These are phyloP conservation scores for Naganishia sp. DNA, from an alignment of 1,284 basidiomycete genomes.

Conservation along the genomic window DNA sequence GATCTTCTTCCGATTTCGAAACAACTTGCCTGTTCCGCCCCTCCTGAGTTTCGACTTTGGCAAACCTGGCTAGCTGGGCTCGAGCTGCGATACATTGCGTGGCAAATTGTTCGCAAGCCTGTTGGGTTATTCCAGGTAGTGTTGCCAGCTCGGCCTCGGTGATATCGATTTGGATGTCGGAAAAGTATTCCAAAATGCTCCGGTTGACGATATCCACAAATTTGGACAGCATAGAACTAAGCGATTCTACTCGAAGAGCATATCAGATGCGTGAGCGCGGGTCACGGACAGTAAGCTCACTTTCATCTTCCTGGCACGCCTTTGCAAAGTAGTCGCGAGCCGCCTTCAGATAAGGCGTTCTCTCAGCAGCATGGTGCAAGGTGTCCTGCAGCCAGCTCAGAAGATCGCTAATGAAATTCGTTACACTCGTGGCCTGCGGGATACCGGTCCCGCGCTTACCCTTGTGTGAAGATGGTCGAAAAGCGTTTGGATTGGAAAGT, in stretches of 20 bases:
- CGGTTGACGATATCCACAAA: conserved; percentile 14
- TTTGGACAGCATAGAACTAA: conserved; percentile 6
- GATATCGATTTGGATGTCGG: conserved; percentile 16
- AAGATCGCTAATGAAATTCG: background rate
- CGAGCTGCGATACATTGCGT: background rate
- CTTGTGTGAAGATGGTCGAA: background rate
- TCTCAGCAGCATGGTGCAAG: conserved; percentile 2
- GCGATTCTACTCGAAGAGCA: background rate
- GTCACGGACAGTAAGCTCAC: background rate
- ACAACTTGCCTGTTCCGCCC: background rate
- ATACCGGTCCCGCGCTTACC: background rate
- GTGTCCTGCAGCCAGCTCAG: conserved; percentile 13
- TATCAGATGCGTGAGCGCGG: background rate
- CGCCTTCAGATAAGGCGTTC: background rate
- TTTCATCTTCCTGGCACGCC: conserved; percentile 5
- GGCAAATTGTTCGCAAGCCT: conserved; percentile 1
- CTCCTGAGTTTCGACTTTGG: conserved; percentile 5
- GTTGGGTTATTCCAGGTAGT: background rate
- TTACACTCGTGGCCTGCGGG: no score
- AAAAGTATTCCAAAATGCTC: conserved; percentile 11
- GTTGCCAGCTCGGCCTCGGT: conserved; percentile 9
- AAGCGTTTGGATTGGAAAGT: conserved; percentile 3
- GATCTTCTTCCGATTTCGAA: background rate
- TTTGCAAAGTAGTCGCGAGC: conserved; percentile 7
- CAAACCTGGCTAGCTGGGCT: conserved; percentile 2